phyloP scores from a whole-genome alignment of 2,329 filamentous ascomycete species.

The Colletotrichum trifolii region DNA sequence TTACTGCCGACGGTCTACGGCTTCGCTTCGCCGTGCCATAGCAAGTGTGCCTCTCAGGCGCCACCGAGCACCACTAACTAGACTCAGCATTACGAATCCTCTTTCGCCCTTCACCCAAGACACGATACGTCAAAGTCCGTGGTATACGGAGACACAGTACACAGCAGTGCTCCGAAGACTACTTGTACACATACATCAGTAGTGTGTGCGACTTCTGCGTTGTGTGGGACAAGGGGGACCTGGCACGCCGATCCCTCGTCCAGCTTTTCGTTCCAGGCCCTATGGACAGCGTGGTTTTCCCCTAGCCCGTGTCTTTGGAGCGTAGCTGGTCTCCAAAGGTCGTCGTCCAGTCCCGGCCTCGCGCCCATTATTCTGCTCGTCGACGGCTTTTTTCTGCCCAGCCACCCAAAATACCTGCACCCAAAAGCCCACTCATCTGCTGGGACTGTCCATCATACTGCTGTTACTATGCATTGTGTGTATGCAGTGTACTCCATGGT shows the following conservation, averaged over 20 bases:
- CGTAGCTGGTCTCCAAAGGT: background rate
- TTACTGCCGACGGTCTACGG: too few species aligned
- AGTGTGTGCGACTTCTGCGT: background rate
- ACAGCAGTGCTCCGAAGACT: too few species aligned
- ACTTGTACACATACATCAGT: too few species aligned
- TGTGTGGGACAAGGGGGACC: constrained; percentile 23
- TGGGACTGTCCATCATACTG: constrained; percentile 20
- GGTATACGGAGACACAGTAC: too few species aligned
- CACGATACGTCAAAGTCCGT: too few species aligned
- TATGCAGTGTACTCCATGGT: background rate
- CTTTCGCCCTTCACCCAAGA: too few species aligned
- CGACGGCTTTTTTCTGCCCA: constrained; percentile 29
- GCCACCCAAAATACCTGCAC: constrained; percentile 6
- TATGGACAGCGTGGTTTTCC: background rate
- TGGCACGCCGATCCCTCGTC: constrained; percentile 27
- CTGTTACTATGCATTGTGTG: constrained; percentile 4
- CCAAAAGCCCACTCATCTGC: constrained; percentile 19
- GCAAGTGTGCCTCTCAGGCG: too few species aligned
- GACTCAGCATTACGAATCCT: too few species aligned
- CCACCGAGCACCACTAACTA: too few species aligned
- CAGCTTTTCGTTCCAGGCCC: constrained; percentile 31
- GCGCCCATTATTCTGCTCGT: constrained; percentile 6
- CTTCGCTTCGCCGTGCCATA: too few species aligned
- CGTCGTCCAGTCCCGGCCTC: background rate
- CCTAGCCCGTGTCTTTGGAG: constrained; percentile 20